Evolutionary conservation across 1,139 yeast species (phyloP).

Genomic region (Zygosaccharomyces pseudobailii): DNA sequence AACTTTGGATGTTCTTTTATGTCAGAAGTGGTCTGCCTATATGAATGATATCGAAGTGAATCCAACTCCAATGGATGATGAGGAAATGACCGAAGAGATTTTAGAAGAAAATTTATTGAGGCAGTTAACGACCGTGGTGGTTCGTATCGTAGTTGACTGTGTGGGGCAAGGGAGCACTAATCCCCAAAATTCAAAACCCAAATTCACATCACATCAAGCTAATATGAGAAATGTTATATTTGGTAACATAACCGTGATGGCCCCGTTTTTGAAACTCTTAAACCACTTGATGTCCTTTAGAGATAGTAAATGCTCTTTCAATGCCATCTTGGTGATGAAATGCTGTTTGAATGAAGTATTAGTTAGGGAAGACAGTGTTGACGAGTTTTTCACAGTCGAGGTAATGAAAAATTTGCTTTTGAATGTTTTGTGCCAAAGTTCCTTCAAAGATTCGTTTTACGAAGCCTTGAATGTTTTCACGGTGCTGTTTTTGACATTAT

Average conservation of each 20-base stretch:
- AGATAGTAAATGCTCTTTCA: slow-evolving; percentile 89
- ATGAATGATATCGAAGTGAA: slow-evolving; percentile 52
- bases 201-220: slow-evolving; percentile 49
- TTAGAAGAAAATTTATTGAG: slow-evolving; percentile 93
- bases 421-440: slow-evolving; percentile 67
- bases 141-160: slow-evolving; percentile 78
- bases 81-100: slow-evolving; percentile 92
- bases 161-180: slow-evolving; percentile 58
- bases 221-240: slow-evolving; percentile 64
- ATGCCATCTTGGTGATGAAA: slow-evolving; percentile 75
- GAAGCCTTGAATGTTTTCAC: slow-evolving; percentile 90
- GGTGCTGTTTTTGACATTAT: slow-evolving; percentile 66
- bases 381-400: slow-evolving; percentile 59
- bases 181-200: slow-evolving; percentile 29
- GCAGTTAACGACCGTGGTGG: slow-evolving; percentile 92
- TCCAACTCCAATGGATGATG: slow-evolving; percentile 49
- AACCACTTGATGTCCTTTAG: slow-evolving; percentile 75
- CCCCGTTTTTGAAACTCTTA: slow-evolving; percentile 71
- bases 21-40: slow-evolving; percentile 71
- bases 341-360: slow-evolving; percentile 60
- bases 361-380: slow-evolving; percentile 70
- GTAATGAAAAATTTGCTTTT: slow-evolving; percentile 45
- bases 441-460: slow-evolving; percentile 79
- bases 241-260: slow-evolving; percentile 61
- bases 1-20: slow-evolving; percentile 67